Percentiles rank a stretch among this genome's conserved stretches.
Evolutionary conservation across 2,329 filamentous ascomycete species (phyloP).

Genomic region (Paraphoma chrysanthemicola): DNA sequence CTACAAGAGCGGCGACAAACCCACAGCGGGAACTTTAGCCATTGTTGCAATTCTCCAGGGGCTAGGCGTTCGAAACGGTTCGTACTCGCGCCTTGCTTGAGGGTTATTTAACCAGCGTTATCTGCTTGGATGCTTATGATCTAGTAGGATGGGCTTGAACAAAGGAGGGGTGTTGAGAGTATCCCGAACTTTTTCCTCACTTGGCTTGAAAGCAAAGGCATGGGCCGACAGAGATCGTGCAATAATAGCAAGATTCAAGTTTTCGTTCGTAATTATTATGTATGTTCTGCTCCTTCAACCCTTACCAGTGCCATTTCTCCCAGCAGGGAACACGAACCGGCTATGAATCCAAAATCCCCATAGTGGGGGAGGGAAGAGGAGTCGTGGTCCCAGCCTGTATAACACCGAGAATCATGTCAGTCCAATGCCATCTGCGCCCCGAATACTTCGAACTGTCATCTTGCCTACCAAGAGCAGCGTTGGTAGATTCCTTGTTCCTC

Average conservation of each 20-base stretch:
- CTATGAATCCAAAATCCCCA: too few species aligned
- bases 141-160: constrained; percentile 1
- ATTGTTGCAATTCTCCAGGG: constrained; percentile 35
- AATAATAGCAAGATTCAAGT: too few species aligned
- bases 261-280: too few species aligned
- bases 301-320: too few species aligned
- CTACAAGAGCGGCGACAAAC: constrained; percentile 32
- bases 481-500: not conserved
- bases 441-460: not conserved
- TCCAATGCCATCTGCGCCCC: not conserved
- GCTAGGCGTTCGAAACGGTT: constrained; percentile 27
- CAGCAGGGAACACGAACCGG: too few species aligned
- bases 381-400: too few species aligned
- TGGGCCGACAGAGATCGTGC: too few species aligned
- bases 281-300: too few species aligned
- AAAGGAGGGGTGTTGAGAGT: not conserved
- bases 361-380: too few species aligned
- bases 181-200: not conserved
- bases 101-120: not conserved
- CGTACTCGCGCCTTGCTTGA: constrained; percentile 19
- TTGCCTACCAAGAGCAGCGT: not conserved
- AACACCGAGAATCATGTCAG: not conserved
- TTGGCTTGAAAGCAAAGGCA: too few species aligned
- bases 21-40: constrained; percentile 27
- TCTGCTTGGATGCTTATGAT: constrained; percentile 1